Evolutionary conservation across 495 filamentous ascomycete genomes (phyloP).

Genomic region (Aspergillus kassunensis): DNA sequence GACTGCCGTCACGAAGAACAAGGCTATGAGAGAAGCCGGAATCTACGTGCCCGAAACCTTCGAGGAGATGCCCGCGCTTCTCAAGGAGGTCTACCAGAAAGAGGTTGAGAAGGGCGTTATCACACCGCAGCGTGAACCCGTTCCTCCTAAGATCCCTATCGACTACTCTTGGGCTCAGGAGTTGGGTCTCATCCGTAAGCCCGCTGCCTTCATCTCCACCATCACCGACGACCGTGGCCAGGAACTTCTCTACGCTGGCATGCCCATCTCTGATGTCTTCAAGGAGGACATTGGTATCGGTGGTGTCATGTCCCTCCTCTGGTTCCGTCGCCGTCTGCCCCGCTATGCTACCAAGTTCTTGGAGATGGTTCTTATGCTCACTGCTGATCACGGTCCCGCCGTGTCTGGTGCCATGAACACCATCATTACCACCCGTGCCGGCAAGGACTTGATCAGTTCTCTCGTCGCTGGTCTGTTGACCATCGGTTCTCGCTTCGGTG

Average conservation of each 20-base stretch:
- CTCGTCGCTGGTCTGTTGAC: conserved; percentile 95
- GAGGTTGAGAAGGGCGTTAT: conserved; percentile 80
- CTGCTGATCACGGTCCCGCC: conserved; percentile 96
- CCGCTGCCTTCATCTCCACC: conserved; percentile 98
- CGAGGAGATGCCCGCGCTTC: conserved; percentile 79
- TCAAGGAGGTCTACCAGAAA: conserved; percentile 77
- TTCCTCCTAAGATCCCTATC: conserved; percentile 97
- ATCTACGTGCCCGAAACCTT: conserved; percentile 95
- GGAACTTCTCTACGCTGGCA: conserved; percentile 96
- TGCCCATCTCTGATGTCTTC: conserved; percentile 99
- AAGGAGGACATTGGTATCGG: conserved; percentile 97
- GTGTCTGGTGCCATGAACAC: conserved; percentile 99
- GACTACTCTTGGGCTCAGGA: conserved; percentile 99
- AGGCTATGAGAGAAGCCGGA: conserved; percentile 89
- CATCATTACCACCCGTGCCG: conserved; percentile 98
- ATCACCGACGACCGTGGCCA: conserved; percentile 99
- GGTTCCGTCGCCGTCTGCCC: conserved; percentile 98
- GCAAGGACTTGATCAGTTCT: conserved; percentile 95
- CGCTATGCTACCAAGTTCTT: conserved; percentile 96
- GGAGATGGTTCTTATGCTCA: conserved; percentile 99
- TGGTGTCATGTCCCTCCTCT: conserved; percentile 98
- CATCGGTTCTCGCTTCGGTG: conserved; percentile 96
- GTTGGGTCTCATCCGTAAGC: conserved; percentile 98
- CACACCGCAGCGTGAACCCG: conserved; percentile 79
- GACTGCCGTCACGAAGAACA: conserved; percentile 94